Base-by-base conservation (phyloP, 1,284 basidiomycete species). In the Pterulicium gracile region DNA sequence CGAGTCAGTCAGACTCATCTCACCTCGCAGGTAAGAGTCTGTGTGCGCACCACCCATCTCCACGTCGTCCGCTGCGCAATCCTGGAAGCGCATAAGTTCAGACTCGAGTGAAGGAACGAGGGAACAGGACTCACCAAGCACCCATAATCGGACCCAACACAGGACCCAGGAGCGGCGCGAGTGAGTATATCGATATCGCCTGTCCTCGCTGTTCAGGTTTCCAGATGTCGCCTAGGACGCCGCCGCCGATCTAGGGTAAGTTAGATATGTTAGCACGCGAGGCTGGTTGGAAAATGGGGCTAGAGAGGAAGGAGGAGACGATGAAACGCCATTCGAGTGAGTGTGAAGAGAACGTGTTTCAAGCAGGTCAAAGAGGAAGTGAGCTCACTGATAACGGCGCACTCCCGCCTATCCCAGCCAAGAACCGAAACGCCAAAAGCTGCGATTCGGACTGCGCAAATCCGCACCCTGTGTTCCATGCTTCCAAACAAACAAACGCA, bases 211-310 rank as follows among this genome's bases (percentile, higher is more conserved):
- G 70, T 48, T 87, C 80, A 0, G 81, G 58, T n/a, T 56, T 58
- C 73, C 79, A 90, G 40, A 82, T 68, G 59, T 90, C 88, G 1
- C 76, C 73, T 0, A 90, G 62, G 1, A 81, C 72, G 1, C 81
- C 87, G 36, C 81, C 84, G 48, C 79, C 79, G 24, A 78, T 63
- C 77, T 79, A 42, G 3, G 3, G 5, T 17, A 14, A 4, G 15
- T 5, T 13, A 1, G 2, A 51, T 55, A n/a, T 51, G 54, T n/a
- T n/a, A n/a, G n/a, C n/a, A n/a, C n/a, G n/a, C n/a, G n/a, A n/a
- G n/a, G n/a, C n/a, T n/a, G n/a, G n/a, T n/a, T n/a, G n/a, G n/a
- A n/a, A n/a, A n/a, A n/a, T n/a, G n/a, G n/a, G n/a, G n/a, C n/a
- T n/a, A 32, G 27, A 32, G 27, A 32, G n/a, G 10, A 32, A 32